Evolutionary conservation across 73 alveolate genomes (phyloP), one percentile per base, ranked within the genome.

Genomic region (Halteria grandinella): DNA sequence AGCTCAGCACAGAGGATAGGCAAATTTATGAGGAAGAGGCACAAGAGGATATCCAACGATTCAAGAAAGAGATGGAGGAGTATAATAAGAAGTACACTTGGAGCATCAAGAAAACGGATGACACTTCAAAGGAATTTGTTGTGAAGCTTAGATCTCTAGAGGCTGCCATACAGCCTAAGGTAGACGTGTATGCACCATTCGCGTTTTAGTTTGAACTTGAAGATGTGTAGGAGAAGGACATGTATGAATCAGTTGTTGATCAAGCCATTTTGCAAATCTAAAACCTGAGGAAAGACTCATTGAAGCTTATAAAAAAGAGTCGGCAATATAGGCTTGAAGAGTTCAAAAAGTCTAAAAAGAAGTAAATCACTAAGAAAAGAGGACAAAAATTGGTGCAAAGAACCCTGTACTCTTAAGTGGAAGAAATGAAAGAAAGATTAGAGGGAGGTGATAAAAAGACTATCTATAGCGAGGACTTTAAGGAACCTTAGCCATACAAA

Each of bases 21-120:
- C 43, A 60, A 60, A 59, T 40, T 45, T 60, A 25, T 60, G 77
- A 60, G 24, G 77, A 60, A 60, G 8, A 25, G 40, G 77, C 77
- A 25, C 60, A 60, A 45, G 28, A 6, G 8, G 77, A 60, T 60
- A 39, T 44, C 20, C 10, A 11, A 10, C 37, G 77, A 60, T 60
- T 40, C 20, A 6, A 45, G 17, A 11, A 33, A 12, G 41, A 60
- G 23, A 6, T 60, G 57, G 7, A 37, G 43, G 55, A 60, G 6
- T 60, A 60, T 28, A 14, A 24, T 18, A 59, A 60, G 20, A 60
- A 60, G 31, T 60, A 60, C 27, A 29, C 43, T n/a, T 24, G 43
- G 24, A 36, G 21, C 24, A 40, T 60, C 24, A 60, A 60, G 59
- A 60, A 37, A 37, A 60, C 77, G 10, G 74, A 57, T 57, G 74